These are phyloP conservation scores for Phalaenopsis aphrodite DNA, from an alignment of 106 monocot genomes.

Conservation along the genomic window DNA sequence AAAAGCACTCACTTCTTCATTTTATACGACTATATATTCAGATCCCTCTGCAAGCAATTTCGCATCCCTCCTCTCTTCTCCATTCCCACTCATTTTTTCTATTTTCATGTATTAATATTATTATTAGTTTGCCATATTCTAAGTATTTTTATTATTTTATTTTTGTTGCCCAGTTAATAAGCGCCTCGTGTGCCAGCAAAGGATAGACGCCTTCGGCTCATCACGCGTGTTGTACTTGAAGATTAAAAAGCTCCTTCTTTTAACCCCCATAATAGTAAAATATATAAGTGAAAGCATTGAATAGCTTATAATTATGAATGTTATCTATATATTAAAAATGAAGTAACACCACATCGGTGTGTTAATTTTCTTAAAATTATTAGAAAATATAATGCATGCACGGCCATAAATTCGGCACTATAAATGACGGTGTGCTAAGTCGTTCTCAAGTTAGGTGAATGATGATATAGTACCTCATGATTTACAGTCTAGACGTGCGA, in stretches of 20 bases:
- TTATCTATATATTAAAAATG: too few species aligned
- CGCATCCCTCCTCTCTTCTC: neutral
- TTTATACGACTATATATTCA: neutral
- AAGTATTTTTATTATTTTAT: neutral
- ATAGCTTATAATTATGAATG: too few species aligned
- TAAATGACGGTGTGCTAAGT: too few species aligned
- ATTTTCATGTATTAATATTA: neutral
- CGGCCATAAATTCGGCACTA: too few species aligned
- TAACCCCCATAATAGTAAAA: too few species aligned
- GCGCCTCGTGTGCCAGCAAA: neutral
- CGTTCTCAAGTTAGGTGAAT: too few species aligned
- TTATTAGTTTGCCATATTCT: neutral
- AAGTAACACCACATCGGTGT: too few species aligned
- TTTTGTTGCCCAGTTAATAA: neutral
- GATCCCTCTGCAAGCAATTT: neutral
- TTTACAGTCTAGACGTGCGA: too few species aligned
- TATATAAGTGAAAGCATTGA: too few species aligned
- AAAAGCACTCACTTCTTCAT: neutral
- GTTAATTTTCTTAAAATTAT: too few species aligned
- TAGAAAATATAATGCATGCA: too few species aligned
- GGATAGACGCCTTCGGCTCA: neutral
- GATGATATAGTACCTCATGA: too few species aligned
- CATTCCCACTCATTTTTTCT: neutral
- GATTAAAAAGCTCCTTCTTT: neutral
- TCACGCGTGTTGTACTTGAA: neutral